These are phyloP conservation scores for Sinapis alba DNA, from an alignment of 441 rosid species.

Conservation along the genomic window DNA sequence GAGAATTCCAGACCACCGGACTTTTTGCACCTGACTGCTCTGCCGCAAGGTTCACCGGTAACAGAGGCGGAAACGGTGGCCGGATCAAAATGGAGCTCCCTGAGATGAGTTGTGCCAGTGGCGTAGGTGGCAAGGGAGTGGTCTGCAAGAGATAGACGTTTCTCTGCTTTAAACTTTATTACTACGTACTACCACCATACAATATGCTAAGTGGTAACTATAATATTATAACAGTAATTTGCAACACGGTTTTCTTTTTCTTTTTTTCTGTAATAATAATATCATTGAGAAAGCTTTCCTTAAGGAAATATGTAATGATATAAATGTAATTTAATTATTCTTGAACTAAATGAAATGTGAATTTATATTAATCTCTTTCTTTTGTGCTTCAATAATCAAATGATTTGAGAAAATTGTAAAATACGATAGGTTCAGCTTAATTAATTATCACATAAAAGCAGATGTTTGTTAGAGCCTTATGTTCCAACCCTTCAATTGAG, in stretches of 20 bases:
- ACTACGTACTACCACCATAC: not conserved
- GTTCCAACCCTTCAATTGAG: not conserved
- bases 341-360: not conserved
- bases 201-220: not conserved
- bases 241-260: not conserved
- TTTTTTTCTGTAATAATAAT: not conserved
- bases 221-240: not conserved
- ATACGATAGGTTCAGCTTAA: not conserved
- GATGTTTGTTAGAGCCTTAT: not conserved
- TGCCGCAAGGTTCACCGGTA: constrained; percentile 46
- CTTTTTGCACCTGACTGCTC: constrained; percentile 51
- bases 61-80: constrained; percentile 19
- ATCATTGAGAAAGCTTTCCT: not conserved
- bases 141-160: constrained; percentile 53
- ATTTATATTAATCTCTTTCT: not conserved
- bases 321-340: not conserved
- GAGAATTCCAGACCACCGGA: constrained; percentile 48
- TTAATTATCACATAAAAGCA: not conserved
- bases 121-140: constrained; percentile 55
- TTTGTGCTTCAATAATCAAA: not conserved
- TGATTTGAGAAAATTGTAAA: not conserved
- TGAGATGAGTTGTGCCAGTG: constrained; percentile 50
- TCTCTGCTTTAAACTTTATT: not conserved
- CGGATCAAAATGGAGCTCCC: constrained; percentile 41
- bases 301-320: not conserved